phyloP scores from a whole-genome alignment of 768 basidiomycete genomes.

The Tulasnella sp. region DNA sequence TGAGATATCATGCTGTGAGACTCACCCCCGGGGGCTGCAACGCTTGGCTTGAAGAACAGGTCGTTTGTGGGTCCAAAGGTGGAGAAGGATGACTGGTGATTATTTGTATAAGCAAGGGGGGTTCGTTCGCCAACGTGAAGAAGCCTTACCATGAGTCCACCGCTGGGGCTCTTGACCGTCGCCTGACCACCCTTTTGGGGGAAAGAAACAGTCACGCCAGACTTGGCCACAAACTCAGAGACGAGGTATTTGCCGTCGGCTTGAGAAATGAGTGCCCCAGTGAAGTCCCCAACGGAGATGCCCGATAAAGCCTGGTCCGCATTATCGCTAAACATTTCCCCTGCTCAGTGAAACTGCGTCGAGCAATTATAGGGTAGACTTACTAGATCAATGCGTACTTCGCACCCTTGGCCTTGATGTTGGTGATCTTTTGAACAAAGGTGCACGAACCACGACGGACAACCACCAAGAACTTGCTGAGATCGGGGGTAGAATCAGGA shows the following conservation, averaged over 20 bases:
- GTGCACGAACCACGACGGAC: conserved; percentile 29
- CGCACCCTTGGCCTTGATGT: conserved; percentile 43
- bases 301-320: conserved; percentile 37
- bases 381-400: conserved; percentile 37
- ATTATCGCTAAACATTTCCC: conserved; percentile 25
- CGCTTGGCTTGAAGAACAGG: conserved; percentile 22
- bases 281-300: conserved; percentile 22
- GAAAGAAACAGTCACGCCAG: neutral
- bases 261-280: conserved; percentile 38
- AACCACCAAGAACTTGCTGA: conserved; percentile 26
- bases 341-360: too few relatives aligned
- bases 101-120: neutral
- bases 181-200: conserved; percentile 5
- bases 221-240: neutral
- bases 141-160: conserved; percentile 20
- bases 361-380: neutral
- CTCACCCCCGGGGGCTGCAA: conserved; percentile 24
- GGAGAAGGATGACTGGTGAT: conserved; percentile 20
- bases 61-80: conserved; percentile 30
- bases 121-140: too few relatives aligned
- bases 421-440: conserved; percentile 35
- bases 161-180: conserved; percentile 10
- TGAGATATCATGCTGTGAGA: neutral
- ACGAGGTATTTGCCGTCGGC: conserved; percentile 33
- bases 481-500: conserved; percentile 25